phyloP scores from a whole-genome alignment of 257 asterid genomes.

The Echites panduratus region DNA sequence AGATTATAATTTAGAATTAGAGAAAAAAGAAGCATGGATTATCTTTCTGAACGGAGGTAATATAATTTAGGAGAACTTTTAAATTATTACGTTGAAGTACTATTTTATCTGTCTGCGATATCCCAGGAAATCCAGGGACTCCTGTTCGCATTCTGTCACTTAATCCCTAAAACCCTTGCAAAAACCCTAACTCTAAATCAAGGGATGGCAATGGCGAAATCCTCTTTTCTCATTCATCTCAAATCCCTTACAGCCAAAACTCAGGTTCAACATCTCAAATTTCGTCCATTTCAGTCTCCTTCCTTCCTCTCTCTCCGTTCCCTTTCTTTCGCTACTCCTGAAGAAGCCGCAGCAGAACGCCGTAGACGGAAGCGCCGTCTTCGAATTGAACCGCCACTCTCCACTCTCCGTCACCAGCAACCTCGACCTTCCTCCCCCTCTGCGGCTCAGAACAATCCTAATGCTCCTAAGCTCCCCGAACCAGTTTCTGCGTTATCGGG shows the following conservation, averaged over 20 bases:
- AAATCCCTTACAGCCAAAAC: conserved; percentile 19
- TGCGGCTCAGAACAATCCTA: conserved; percentile 41
- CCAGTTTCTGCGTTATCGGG: conserved; percentile 68
- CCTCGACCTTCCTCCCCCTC: conserved; percentile 30
- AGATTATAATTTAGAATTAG: too few species aligned
- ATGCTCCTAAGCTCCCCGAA: conserved; percentile 85
- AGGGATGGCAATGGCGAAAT: conserved; percentile 71
- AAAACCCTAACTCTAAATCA: not conserved
- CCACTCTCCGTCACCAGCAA: conserved; percentile 63
- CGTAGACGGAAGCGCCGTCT: conserved; percentile 83
- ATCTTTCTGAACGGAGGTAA: too few species aligned
- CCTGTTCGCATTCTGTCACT: not conserved
- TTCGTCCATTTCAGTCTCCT: conserved; percentile 12
- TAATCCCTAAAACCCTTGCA: not conserved
- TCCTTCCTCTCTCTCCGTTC: conserved; percentile 42
- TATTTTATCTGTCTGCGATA: too few species aligned
- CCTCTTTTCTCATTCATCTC: conserved; percentile 42
- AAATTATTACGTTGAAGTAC: too few species aligned
- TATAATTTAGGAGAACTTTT: too few species aligned
- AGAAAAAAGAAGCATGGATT: too few species aligned
- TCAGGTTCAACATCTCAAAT: conserved; percentile 18
- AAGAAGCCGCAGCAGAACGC: conserved; percentile 95
- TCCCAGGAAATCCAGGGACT: not conserved
- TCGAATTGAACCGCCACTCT: conserved; percentile 75
- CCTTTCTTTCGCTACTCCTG: conserved; percentile 89